Conservation (phyloP, 805 yeast genomes). For the Jamesozyma hellenica region DNA sequence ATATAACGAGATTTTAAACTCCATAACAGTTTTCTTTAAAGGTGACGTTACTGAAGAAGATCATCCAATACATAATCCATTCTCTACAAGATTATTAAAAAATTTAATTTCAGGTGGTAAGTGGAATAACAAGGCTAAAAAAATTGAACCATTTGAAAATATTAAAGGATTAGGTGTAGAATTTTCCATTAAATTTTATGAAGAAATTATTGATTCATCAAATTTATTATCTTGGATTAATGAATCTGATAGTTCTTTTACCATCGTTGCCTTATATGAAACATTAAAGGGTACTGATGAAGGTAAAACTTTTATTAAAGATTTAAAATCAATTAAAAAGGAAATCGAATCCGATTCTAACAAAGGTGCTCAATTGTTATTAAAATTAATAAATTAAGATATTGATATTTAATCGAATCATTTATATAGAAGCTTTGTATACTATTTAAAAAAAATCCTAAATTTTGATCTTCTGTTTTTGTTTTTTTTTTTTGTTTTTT, state of each 20-base stretch:
- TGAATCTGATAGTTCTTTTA: conserved; percentile 62
- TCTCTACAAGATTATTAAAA: conserved; percentile 63
- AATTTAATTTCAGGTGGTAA: conserved; percentile 77
- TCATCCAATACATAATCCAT: conserved; percentile 63
- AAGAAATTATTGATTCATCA: conserved; percentile 41
- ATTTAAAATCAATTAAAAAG: conserved; percentile 42
- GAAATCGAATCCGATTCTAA: conserved; percentile 37
- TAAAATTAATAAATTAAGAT: conserved; percentile 28
- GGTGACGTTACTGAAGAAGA: conserved; percentile 59
- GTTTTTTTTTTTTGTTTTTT: too few species aligned
- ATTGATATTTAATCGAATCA: too few species aligned
- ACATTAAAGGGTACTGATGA: conserved; percentile 40
- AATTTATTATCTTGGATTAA: conserved; percentile 60
- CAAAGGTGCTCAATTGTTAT: conserved; percentile 54
- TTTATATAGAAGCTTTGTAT: too few species aligned
- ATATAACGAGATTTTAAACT: conserved; percentile 42
- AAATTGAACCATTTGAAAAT: conserved; percentile 34
- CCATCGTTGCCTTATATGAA: conserved; percentile 72
- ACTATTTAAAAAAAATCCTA: too few species aligned
- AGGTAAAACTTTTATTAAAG: conserved; percentile 40
- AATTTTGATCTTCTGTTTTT: too few species aligned
- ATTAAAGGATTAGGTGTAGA: conserved; percentile 44
- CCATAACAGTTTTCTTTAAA: conserved; percentile 46
- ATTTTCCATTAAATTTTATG: conserved; percentile 47
- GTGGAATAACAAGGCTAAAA: conserved; percentile 59